phyloP scores from a whole-genome alignment of 495 filamentous ascomycete genomes.

The Xylaria cubensis region DNA sequence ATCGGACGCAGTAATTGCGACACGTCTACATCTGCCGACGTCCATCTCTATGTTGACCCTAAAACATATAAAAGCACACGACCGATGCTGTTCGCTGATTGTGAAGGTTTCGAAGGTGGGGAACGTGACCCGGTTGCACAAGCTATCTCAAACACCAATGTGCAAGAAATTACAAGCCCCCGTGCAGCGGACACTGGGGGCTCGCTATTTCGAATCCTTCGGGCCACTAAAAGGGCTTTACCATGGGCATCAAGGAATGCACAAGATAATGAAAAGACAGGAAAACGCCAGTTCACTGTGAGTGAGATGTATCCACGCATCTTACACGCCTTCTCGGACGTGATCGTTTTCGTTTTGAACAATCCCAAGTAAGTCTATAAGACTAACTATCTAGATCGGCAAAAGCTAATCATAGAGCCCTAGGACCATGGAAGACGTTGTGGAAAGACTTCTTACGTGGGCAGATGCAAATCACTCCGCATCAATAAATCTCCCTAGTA shows the following conservation, averaged over 20 bases:
- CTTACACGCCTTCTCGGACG: constrained; percentile 6
- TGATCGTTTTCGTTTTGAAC: neutral
- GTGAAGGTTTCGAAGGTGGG: constrained; percentile 8
- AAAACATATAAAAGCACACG: neutral
- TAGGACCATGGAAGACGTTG: constrained; percentile 1
- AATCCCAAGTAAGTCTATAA: neutral
- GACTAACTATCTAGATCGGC: neutral
- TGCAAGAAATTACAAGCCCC: neutral
- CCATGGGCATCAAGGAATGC: neutral
- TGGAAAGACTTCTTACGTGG: neutral
- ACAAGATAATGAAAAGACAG: neutral
- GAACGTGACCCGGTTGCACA: constrained; percentile 3
- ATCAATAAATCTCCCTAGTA: neutral
- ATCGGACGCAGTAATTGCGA: neutral
- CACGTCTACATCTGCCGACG: neutral
- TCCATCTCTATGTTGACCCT: constrained; percentile 1
- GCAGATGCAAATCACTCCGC: neutral
- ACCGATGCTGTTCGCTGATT: constrained; percentile 10
- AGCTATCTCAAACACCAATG: neutral
- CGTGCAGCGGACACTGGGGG: neutral
- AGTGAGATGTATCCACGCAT: constrained; percentile 6
- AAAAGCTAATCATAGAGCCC: neutral
- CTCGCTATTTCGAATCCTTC: neutral
- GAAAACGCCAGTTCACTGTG: neutral
- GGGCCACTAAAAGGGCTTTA: neutral